A percentile compares a stretch with the other conserved stretches of the same genome.
Conservation (phyloP, 2,329 filamentous ascomycete species). For the Endoconidiophora polonica region DNA sequence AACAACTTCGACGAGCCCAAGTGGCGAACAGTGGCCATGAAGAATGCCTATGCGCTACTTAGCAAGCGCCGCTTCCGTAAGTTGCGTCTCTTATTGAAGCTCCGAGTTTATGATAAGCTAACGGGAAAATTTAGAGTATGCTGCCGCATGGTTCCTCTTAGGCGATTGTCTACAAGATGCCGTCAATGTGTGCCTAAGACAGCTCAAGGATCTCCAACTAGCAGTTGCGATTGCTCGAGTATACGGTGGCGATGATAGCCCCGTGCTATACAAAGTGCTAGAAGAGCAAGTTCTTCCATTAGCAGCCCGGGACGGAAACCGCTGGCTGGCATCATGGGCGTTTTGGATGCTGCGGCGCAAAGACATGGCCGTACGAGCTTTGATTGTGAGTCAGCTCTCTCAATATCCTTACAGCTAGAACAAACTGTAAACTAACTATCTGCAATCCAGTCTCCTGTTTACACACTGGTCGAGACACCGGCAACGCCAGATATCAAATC, state of each 20-base stretch:
- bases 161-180: constrained; percentile 75
- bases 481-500: constrained; percentile 53
- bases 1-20: constrained; percentile 80
- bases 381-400: constrained; percentile 45
- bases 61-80: constrained; percentile 74
- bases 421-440: neutral
- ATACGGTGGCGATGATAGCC: constrained; percentile 71
- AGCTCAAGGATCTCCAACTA: constrained; percentile 76
- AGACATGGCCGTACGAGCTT: constrained; percentile 66
- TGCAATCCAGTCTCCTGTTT: constrained; percentile 50
- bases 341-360: constrained; percentile 78
- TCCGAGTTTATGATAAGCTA: neutral
- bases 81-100: constrained; percentile 15
- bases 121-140: constrained; percentile 52
- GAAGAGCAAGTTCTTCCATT: constrained; percentile 63
- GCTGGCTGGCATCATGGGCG: constrained; percentile 90
- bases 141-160: constrained; percentile 86
- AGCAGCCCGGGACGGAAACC: constrained; percentile 66
- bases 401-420: neutral
- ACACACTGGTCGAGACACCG: constrained; percentile 53
- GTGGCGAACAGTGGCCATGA: constrained; percentile 78
- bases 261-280: constrained; percentile 55
- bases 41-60: constrained; percentile 91
- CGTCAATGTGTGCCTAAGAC: constrained; percentile 69
- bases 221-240: constrained; percentile 77